phyloP scores from a whole-genome alignment of 2,329 filamentous ascomycete genomes.

The Calonectria hongkongensis region DNA sequence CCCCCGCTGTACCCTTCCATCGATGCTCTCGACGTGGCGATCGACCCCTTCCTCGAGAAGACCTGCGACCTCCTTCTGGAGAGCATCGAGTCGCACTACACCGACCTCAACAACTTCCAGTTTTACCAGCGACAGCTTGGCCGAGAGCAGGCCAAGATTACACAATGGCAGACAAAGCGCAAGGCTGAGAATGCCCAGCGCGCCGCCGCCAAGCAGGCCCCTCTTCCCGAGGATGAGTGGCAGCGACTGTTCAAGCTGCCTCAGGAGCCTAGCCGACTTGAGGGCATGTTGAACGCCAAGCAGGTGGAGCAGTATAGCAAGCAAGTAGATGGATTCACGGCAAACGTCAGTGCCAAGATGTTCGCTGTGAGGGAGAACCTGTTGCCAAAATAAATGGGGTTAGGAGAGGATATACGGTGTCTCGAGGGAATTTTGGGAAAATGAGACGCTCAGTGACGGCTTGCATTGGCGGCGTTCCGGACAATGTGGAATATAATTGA shows the following conservation, averaged over 20 bases:
- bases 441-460: conserved; percentile 59
- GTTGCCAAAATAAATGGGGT: conserved; percentile 69
- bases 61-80: conserved; percentile 97
- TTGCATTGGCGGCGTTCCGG: conserved; percentile 66
- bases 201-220: conserved; percentile 88
- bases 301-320: conserved; percentile 99
- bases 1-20: conserved; percentile 89
- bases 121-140: conserved; percentile 94
- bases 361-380: conserved; percentile 90
- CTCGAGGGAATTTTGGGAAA: conserved; percentile 53
- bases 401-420: conserved; percentile 49
- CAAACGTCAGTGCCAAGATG: conserved; percentile 96
- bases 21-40: conserved; percentile 91
- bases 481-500: conserved; percentile 62
- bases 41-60: conserved; percentile 99
- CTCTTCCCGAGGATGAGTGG: conserved; percentile 97
- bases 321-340: conserved; percentile 97
- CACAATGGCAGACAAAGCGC: conserved; percentile 96
- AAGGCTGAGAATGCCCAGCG: conserved; percentile 95
- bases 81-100: conserved; percentile 98
- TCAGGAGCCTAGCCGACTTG: conserved; percentile 92
- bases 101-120: conserved; percentile 99
- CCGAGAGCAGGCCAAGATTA: conserved; percentile 97
- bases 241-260: conserved; percentile 98
- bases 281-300: conserved; percentile 94